A percentile compares a stretch with the other conserved stretches of the same genome.
These are phyloP conservation scores for Eremomyces bilateralis DNA, from an alignment of 495 filamentous ascomycete species.

Conservation along the genomic window DNA sequence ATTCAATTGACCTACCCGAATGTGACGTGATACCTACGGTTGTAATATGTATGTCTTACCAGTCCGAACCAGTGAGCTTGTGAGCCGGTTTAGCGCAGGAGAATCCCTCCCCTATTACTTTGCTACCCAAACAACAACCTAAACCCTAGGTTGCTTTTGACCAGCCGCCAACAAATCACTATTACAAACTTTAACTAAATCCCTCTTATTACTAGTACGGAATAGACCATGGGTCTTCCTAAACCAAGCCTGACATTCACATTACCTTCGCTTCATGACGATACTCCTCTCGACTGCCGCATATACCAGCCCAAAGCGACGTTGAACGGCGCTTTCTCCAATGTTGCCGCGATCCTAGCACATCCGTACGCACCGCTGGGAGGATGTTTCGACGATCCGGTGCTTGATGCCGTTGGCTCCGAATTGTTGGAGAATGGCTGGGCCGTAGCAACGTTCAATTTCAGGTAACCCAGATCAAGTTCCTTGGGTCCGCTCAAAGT, in stretches of 20 bases:
- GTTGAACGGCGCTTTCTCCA: slow-evolving; percentile 6
- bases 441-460: slow-evolving; percentile 80
- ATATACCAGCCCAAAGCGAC: slow-evolving; percentile 44
- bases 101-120: neutral
- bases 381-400: slow-evolving; percentile 61
- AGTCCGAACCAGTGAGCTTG: no score
- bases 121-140: neutral
- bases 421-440: slow-evolving; percentile 46
- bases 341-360: slow-evolving; percentile 49
- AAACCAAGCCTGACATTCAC: slow-evolving; percentile 47
- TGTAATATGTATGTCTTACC: no score
- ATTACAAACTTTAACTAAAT: neutral
- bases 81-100: no score
- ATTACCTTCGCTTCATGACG: slow-evolving; percentile 69
- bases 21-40: no score
- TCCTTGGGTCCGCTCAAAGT: no score
- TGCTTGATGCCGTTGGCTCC: slow-evolving; percentile 39
- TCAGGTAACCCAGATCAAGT: slow-evolving; percentile 61
- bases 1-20: no score
- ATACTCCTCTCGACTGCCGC: slow-evolving; percentile 49
- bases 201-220: neutral
- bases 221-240: slow-evolving; percentile 6
- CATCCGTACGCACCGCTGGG: slow-evolving; percentile 84
- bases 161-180: neutral
- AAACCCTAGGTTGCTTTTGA: neutral